Evolutionary conservation across 192 early-diverging fungal genomes (phyloP), one percentile per base, ranked within the genome.

Genomic region (Podila verticillata): DNA sequence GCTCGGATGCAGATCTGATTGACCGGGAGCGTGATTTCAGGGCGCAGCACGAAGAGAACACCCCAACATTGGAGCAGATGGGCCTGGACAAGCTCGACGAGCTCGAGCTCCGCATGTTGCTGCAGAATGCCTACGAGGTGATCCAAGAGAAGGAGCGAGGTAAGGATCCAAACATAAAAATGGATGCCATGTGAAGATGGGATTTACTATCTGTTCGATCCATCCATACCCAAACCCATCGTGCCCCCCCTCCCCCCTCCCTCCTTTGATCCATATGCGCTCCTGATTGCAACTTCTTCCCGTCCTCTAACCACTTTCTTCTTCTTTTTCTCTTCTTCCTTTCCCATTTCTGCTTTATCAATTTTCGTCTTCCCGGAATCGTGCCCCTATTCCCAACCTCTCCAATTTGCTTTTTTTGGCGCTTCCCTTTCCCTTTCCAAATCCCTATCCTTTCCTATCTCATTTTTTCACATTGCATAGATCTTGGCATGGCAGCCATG

Each of bases 81-180:
- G 69, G 65, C 24, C 57, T 79, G 8, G 69, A 58, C 48, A 63
- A 57, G 15, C 24, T 79, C n/a, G 49, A 60, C 51, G 60, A 62
- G 26, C 39, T 61, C 30, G 69, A 67, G 4, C 60, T 80, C 44
- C 70, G 77, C 28, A 57, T 72, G 65, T 28, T 80, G 29, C 31
- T 79, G 7, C 69, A 79, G 26, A 65, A 63, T 15, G 64, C 75
- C 2, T 72, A 63, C 2, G 69, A 72, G 26, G 48, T 71, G 9
- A 63, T 79, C 68, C 74, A 77, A 61, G 74, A 77, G 68, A 77
- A 77, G 58, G 74, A 77, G 4, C 74, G 68, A 35, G 63, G 74
- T 77, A 77, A 35, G 31, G 22, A 32, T n/a, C n/a, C n/a, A 44
- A 44, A 13, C 39, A 44, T 15, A 39, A 39, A 39, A 48, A 2